Percentiles rank a stretch among this genome's conserved stretches.
These are phyloP conservation scores for Gypsophila paniculata DNA, from an alignment of 179 eudicot genomes.

Conservation along the genomic window DNA sequence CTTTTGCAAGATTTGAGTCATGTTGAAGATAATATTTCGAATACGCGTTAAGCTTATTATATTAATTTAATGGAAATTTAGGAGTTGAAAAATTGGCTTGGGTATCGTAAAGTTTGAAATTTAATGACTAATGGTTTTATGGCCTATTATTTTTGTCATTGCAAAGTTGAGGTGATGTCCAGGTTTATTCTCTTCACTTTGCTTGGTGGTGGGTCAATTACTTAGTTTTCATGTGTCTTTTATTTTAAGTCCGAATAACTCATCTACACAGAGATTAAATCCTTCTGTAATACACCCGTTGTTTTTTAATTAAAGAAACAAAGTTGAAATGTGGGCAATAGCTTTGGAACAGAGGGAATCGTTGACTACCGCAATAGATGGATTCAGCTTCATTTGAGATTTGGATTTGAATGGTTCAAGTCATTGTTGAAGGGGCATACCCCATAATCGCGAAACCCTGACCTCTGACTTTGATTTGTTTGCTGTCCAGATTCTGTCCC, in stretches of 20 bases:
- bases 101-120: too few species aligned
- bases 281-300: neutral
- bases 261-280: neutral
- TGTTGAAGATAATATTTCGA: neutral
- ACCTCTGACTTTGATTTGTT: neutral
- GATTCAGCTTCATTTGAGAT: neutral
- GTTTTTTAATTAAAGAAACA: neutral
- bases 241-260: neutral
- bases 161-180: too few species aligned
- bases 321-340: neutral
- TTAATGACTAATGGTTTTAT: neutral
- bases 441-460: neutral
- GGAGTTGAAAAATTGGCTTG: too few species aligned
- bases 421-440: neutral
- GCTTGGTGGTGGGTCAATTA: neutral
- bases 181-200: neutral
- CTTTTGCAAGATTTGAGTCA: neutral
- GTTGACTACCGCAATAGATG: neutral
- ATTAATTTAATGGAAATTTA: too few species aligned
- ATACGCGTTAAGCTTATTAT: too few species aligned
- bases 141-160: neutral
- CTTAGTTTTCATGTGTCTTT: neutral
- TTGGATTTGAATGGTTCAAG: neutral
- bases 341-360: neutral
- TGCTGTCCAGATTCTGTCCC: constrained; percentile 27